Evolutionary conservation across 768 basidiomycete species (phyloP).

Genomic region (Collybiopsis confluens): DNA sequence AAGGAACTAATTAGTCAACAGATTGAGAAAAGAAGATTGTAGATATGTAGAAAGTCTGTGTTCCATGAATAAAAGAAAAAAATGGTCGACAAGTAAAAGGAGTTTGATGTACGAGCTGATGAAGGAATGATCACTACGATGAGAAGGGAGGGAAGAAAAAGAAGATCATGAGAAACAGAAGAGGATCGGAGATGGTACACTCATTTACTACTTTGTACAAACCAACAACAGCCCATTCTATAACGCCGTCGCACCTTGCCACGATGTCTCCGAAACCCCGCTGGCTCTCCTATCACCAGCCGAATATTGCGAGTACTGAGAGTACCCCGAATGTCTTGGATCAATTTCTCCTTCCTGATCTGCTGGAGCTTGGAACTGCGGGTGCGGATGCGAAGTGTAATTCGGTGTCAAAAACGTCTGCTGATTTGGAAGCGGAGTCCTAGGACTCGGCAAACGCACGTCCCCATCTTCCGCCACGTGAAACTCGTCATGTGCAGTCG

Average conservation of each 20-base stretch:
- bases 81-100: too few species aligned
- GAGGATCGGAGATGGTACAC: background rate
- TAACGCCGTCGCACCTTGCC: conserved; percentile 13
- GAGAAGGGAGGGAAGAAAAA: background rate
- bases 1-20: background rate
- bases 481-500: conserved; percentile 41
- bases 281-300: conserved; percentile 12
- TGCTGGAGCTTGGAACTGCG: background rate
- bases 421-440: too few species aligned
- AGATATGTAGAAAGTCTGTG: too few species aligned
- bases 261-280: conserved; percentile 6
- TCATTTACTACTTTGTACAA: background rate
- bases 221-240: background rate
- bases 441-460: background rate
- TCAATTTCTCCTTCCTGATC: background rate
- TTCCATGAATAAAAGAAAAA: background rate
- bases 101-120: too few species aligned
- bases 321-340: conserved; percentile 4
- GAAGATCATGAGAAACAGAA: background rate
- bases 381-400: background rate
- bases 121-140: too few species aligned
- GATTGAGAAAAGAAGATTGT: too few species aligned
- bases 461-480: conserved; percentile 21
- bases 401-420: background rate
- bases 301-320: conserved; percentile 14